These are phyloP conservation scores for Huntiella savannae DNA, from an alignment of 2,329 filamentous ascomycete species.

Conservation along the genomic window DNA sequence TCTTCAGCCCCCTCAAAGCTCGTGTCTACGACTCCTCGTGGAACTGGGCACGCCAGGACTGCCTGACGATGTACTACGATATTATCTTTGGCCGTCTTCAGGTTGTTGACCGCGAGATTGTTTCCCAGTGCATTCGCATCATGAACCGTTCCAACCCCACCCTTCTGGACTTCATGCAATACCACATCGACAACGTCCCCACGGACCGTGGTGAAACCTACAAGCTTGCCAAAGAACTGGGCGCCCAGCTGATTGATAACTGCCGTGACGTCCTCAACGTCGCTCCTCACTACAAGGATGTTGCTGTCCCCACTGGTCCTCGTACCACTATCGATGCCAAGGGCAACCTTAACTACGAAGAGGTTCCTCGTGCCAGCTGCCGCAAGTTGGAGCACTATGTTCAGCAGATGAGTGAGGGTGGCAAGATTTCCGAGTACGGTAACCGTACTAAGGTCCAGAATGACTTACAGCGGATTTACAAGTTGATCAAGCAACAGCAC, in stretches of 20 bases:
- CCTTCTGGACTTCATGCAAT: constrained; percentile 97
- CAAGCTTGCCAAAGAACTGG: constrained; percentile 88
- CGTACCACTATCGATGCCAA: constrained; percentile 82
- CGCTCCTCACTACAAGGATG: constrained; percentile 88
- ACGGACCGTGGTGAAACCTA: constrained; percentile 95
- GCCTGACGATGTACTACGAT: constrained; percentile 96
- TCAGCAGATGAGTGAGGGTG: constrained; percentile 93
- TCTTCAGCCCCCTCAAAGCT: constrained; percentile 84
- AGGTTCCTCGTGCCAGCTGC: constrained; percentile 69
- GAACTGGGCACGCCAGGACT: constrained; percentile 98
- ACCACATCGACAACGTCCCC: constrained; percentile 97
- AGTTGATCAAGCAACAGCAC: constrained; percentile 95
- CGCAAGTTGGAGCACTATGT: constrained; percentile 98
- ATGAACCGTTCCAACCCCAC: constrained; percentile 98
- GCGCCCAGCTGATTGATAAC: constrained; percentile 86
- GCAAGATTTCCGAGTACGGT: constrained; percentile 96
- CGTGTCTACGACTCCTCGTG: constrained; percentile 94
- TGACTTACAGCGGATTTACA: constrained; percentile 87
- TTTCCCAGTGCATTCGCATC: constrained; percentile 94
- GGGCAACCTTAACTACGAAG: constrained; percentile 82
- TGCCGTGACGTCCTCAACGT: constrained; percentile 78
- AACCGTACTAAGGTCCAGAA: constrained; percentile 97
- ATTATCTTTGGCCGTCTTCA: constrained; percentile 93
- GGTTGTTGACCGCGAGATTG: constrained; percentile 89
- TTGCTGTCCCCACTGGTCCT: constrained; percentile 76